A percentile compares a stretch with the other conserved stretches of the same genome.
Conservation (phyloP, 306 rosid species). For the Begonia loranthoides region DNA sequence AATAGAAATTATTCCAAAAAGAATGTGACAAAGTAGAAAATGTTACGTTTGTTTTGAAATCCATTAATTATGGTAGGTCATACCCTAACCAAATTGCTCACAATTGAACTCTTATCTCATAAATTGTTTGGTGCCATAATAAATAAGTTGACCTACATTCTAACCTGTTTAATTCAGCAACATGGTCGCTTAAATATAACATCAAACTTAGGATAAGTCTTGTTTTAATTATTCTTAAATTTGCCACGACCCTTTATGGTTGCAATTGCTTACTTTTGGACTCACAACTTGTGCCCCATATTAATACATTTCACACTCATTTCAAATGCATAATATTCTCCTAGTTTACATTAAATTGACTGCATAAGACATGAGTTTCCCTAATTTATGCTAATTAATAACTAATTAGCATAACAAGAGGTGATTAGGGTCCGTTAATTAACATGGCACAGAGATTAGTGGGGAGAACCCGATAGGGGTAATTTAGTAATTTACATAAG, state of each 20-base stretch:
- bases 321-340: neutral
- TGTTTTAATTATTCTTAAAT: neutral
- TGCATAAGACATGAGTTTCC: neutral
- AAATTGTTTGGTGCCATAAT: slow-evolving; percentile 42
- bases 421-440: too few species aligned
- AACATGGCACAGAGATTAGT: slow-evolving; percentile 30
- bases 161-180: slow-evolving; percentile 37
- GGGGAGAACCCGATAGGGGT: slow-evolving; percentile 41
- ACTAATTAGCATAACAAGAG: slow-evolving; percentile 24
- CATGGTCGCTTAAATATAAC: slow-evolving; percentile 19
- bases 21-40: neutral
- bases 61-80: slow-evolving; percentile 76
- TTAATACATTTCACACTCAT: neutral
- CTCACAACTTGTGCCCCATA: too few species aligned
- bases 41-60: slow-evolving; percentile 8
- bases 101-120: slow-evolving; percentile 50
- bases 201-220: neutral
- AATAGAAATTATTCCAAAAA: neutral
- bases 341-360: neutral
- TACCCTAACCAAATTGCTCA: slow-evolving; percentile 43
- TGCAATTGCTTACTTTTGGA: too few species aligned
- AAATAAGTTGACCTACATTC: slow-evolving; percentile 32
- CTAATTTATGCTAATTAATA: too few species aligned
- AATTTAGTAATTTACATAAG: slow-evolving; percentile 22
- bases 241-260: neutral